Conservation (phyloP, 208 protist genomes). For the Leishmania tropica region DNA sequence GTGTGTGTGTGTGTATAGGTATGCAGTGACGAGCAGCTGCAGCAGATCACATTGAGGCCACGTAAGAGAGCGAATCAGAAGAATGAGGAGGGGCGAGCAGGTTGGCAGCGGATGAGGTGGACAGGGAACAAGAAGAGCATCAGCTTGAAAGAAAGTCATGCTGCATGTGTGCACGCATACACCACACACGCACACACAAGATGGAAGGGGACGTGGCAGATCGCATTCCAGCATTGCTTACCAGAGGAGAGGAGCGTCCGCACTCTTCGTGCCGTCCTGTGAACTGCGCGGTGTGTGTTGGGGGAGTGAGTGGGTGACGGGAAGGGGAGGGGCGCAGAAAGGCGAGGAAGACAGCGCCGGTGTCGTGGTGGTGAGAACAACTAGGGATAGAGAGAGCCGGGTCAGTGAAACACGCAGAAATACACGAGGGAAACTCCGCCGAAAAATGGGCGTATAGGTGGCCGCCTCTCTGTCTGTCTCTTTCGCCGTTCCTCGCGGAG, state of each 20-base stretch:
- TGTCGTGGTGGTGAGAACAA: background rate
- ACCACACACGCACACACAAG: background rate
- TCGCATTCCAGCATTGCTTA: background rate
- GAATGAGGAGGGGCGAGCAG: background rate
- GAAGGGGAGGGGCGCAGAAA: background rate
- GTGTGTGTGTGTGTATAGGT: background rate
- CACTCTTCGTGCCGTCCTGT: background rate
- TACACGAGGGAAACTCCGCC: background rate
- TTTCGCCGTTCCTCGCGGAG: background rate
- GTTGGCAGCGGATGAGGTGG: background rate
- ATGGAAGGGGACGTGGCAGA: background rate
- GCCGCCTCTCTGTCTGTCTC: too few relatives aligned
- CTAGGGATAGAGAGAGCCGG: background rate
- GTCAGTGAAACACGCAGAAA: background rate
- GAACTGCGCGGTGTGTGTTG: background rate
- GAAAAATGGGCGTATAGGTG: too few relatives aligned
- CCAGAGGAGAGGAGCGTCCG: background rate
- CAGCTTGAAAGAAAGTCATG: background rate
- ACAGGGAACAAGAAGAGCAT: background rate
- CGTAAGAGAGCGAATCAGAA: background rate
- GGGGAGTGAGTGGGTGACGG: background rate
- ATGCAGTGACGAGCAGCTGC: background rate
- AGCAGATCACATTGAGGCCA: background rate
- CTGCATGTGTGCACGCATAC: background rate
- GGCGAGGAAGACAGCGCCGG: background rate